A percentile compares a stretch with the other conserved stretches of the same genome.
phyloP scores from a whole-genome alignment of 257 asterid species.

The Petunia secreta region DNA sequence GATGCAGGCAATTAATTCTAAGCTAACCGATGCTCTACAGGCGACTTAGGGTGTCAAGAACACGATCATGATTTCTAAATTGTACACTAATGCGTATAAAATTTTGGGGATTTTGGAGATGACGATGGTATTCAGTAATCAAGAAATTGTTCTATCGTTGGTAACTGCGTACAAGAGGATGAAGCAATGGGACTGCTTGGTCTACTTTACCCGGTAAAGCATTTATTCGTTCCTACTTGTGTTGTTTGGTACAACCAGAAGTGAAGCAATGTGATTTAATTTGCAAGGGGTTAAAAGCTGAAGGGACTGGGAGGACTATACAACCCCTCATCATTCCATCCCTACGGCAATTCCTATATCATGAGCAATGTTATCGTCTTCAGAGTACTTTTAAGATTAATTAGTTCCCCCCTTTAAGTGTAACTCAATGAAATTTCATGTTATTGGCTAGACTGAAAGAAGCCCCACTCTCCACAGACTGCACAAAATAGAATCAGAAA shows the following conservation, averaged over 20 bases:
- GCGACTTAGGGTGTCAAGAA: neutral
- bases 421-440: neutral
- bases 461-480: neutral
- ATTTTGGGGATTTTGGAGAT: neutral
- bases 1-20: neutral
- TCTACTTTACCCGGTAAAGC: neutral
- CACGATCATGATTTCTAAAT: neutral
- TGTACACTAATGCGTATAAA: neutral
- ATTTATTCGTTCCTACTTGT: neutral
- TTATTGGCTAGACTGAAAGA: neutral
- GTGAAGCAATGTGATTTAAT: neutral
- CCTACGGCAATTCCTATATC: neutral
- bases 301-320: neutral
- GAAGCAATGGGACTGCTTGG: neutral
- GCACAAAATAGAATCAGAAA: neutral
- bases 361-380: neutral
- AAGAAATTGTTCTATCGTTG: neutral
- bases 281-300: neutral
- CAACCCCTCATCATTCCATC: conserved; percentile 12
- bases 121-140: neutral
- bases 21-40: neutral
- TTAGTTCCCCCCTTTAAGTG: neutral
- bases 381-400: neutral
- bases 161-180: neutral
- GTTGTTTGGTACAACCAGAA: conserved; percentile 17